phyloP scores from a whole-genome alignment of 2,329 filamentous ascomycete genomes.

The Mycosphaerella arachidis region DNA sequence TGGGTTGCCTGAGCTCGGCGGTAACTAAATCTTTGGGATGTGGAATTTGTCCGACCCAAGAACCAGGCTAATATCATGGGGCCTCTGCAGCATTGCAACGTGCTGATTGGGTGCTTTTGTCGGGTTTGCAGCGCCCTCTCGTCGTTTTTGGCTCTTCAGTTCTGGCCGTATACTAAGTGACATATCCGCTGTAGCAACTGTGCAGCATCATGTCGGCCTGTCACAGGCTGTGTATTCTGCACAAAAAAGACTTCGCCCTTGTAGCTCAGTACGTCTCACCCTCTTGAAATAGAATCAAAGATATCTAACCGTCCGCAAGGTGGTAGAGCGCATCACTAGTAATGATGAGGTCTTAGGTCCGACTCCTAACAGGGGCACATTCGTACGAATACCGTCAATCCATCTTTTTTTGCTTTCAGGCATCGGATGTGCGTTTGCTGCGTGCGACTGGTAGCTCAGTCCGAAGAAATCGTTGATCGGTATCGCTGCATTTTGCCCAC shows the following conservation, averaged over 20 bases:
- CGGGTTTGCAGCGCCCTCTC: not conserved
- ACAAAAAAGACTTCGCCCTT: not conserved
- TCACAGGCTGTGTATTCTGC: not conserved
- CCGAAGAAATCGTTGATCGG: no score
- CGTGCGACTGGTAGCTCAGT: not conserved
- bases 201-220: not conserved
- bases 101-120: not conserved
- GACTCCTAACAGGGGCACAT: not conserved
- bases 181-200: not conserved
- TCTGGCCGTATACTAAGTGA: not conserved
- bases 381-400: not conserved
- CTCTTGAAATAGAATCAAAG: not conserved
- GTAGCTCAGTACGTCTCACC: not conserved
- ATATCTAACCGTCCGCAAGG: not conserved
- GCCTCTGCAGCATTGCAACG: not conserved
- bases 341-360: not conserved
- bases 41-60: not conserved
- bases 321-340: not conserved
- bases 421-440: not conserved
- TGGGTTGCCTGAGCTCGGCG: not conserved
- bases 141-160: not conserved
- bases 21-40: not conserved
- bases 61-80: not conserved
- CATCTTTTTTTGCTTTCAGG: not conserved
- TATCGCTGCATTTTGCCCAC: no score